Percentiles rank a stretch among this genome's conserved stretches.
Evolutionary conservation across 2,329 filamentous ascomycete genomes (phyloP).

Genomic region (Xenoacremonium recifei): DNA sequence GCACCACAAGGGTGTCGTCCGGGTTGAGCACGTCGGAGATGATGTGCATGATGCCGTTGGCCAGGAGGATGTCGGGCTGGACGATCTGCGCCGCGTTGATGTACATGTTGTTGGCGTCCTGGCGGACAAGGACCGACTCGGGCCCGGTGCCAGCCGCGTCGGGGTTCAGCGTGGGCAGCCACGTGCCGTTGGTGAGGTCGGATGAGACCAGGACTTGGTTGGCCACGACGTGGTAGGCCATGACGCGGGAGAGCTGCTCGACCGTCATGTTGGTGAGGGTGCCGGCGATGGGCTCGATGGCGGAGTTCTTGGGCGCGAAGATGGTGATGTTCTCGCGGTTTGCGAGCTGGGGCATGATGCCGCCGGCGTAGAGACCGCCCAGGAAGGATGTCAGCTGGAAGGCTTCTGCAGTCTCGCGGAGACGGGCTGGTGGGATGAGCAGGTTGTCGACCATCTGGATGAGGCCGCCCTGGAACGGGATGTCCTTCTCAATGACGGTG

Average conservation of each 20-base stretch:
- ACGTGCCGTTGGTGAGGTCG: conserved; percentile 30
- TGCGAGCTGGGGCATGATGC: conserved; percentile 40
- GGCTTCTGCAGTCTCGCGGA: conserved; percentile 50
- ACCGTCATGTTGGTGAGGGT: conserved; percentile 45
- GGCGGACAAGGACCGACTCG: conserved; percentile 37
- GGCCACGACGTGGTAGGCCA: conserved; percentile 66
- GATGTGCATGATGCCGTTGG: conserved; percentile 59
- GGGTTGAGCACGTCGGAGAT: conserved; percentile 54
- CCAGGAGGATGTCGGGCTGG: conserved; percentile 51
- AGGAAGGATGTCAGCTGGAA: conserved; percentile 42
- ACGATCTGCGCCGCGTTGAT: conserved; percentile 54
- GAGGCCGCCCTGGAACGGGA: conserved; percentile 47
- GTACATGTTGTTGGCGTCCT: conserved; percentile 44
- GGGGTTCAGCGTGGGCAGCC: conserved; percentile 33
- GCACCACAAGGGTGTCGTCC: conserved; percentile 30
- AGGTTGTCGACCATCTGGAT: conserved; percentile 53
- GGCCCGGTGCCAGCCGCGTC: conserved; percentile 39
- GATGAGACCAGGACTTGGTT: conserved; percentile 52
- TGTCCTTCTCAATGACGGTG: conserved; percentile 41
- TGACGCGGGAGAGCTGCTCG: conserved; percentile 48
- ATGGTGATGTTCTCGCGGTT: conserved; percentile 51
- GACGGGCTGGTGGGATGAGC: conserved; percentile 45
- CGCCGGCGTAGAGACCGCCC: conserved; percentile 30
- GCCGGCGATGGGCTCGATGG: conserved; percentile 57
- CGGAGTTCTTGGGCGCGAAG: conserved; percentile 61